Conservation (phyloP, 257 asterid species). For the Rauvolfia tetraphylla region DNA sequence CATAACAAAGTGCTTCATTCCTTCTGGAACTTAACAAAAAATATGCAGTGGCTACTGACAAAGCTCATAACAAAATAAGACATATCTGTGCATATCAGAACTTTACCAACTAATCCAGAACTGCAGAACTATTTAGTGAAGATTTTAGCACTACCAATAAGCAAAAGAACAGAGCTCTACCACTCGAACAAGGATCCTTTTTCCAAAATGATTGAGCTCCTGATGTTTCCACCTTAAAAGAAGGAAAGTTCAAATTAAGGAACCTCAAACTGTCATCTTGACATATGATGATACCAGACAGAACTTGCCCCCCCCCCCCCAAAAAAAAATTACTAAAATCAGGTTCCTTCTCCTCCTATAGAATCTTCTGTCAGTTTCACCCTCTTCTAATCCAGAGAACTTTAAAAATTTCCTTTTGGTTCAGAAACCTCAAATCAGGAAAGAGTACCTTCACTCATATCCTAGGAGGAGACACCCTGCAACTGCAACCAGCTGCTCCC, state of each 20-base stretch:
- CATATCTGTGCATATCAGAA: not conserved
- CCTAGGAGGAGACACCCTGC: slow-evolving; percentile 20
- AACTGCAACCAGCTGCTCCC: slow-evolving; percentile 58
- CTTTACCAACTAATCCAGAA: not conserved
- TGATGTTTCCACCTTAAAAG: not conserved
- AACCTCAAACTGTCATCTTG: not conserved
- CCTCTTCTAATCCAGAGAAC: not conserved
- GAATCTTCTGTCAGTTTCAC: not conserved
- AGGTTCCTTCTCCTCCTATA: not conserved
- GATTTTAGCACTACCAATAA: not conserved
- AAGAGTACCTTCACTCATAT: not conserved
- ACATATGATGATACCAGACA: not conserved
- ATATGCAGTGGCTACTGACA: not conserved
- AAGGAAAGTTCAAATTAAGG: not conserved
- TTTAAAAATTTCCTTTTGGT: not conserved
- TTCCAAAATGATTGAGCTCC: too few relatives aligned
- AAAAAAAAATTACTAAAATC: not conserved
- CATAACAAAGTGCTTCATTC: not conserved
- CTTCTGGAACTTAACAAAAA: not conserved
- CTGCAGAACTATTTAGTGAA: not conserved
- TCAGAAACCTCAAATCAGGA: not conserved
- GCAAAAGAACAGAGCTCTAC: not conserved
- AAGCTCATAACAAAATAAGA: not conserved
- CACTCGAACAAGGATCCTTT: not conserved
- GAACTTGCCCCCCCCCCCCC: not conserved